Base-by-base conservation (phyloP, 352 stramenopile genomes). In the Globisporangium parvum region DNA sequence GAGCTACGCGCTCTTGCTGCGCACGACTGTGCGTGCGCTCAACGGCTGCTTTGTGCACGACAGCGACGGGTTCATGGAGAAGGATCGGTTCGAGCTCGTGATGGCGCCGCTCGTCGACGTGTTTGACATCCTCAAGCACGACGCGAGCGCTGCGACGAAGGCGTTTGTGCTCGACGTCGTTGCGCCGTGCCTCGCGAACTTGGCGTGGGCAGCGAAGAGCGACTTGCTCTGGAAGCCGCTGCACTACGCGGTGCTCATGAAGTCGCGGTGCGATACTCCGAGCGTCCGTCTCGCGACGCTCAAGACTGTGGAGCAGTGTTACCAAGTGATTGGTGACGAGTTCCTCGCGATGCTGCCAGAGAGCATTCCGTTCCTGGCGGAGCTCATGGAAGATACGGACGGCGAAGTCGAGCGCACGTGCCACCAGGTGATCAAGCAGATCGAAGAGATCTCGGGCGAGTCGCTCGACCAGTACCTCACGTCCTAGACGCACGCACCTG, bases 391-490 rank as follows among this genome's bases (percentile, higher is more conserved):
- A 64, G 85, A 95, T 65, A 88, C 78, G 57, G 81, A 95, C 60
- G 58, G 66, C 46, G 80, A 95, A 46, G 87, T 95, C 46, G 87
- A 93, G 65, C 71, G 70, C 59, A 86, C 85, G 63, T 92, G 81
- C 68, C 83, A 93, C 67, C 65, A 78, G 35, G 80, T 96, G n/a
- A 93, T 94, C 60, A 91, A 91, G 60, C 79, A 92, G 68, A 92
- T 96, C 60, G 87, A 96, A 57, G 84, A 93, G 42, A 92, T 95
- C 55, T 95, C 81, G 26, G 87, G 87, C 53, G 87, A 96, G 66
- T 91, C 77, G 47, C 76, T 96, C 51, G 81, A 95, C 65, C 83
- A 95, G 62, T 96, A 94, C 71, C 69, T 96, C 40, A 87, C 80
- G 39, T 76, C 70, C 20, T 85, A 82, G 37, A 52, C n/a, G n/a